phyloP scores from a whole-genome alignment of 108 stramenopile species.

The Pseudonitzschia pungens region DNA sequence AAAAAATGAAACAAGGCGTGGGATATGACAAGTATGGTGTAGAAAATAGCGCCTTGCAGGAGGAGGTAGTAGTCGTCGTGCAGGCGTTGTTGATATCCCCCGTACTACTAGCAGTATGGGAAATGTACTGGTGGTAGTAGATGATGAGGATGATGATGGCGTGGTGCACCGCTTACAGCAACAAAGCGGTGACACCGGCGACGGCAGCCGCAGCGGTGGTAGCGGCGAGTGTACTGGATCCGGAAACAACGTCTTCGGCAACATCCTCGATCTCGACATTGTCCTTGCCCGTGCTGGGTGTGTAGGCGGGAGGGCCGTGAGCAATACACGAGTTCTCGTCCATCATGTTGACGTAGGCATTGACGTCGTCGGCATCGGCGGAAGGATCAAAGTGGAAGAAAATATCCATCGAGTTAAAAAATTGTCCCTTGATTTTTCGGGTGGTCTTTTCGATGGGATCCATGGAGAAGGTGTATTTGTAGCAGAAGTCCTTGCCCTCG shows the following conservation, averaged over 20 bases:
- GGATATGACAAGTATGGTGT: too few relatives aligned
- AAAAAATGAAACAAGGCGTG: too few relatives aligned
- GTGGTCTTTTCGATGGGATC: neutral
- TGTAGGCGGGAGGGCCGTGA: neutral
- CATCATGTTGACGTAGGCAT: neutral
- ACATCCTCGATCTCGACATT: neutral
- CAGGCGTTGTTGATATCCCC: too few relatives aligned
- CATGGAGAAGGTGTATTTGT: slow-evolving; percentile 8
- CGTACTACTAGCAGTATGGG: too few relatives aligned
- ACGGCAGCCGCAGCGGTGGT: neutral
- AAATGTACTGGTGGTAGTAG: too few relatives aligned
- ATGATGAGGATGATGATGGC: neutral
- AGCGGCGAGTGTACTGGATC: neutral
- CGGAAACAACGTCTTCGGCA: neutral
- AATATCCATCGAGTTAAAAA: neutral
- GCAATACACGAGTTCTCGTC: neutral
- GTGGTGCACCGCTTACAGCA: neutral
- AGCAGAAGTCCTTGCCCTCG: neutral
- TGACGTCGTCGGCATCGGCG: neutral
- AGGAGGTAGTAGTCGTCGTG: too few relatives aligned
- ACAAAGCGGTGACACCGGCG: neutral
- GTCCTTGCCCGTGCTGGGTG: neutral
- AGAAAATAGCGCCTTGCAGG: too few relatives aligned
- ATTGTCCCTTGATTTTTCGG: neutral
- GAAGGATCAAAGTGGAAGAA: neutral